Evolutionary conservation across 495 filamentous ascomycete genomes (phyloP).

Genomic region (Parachaetomium inaequale): DNA sequence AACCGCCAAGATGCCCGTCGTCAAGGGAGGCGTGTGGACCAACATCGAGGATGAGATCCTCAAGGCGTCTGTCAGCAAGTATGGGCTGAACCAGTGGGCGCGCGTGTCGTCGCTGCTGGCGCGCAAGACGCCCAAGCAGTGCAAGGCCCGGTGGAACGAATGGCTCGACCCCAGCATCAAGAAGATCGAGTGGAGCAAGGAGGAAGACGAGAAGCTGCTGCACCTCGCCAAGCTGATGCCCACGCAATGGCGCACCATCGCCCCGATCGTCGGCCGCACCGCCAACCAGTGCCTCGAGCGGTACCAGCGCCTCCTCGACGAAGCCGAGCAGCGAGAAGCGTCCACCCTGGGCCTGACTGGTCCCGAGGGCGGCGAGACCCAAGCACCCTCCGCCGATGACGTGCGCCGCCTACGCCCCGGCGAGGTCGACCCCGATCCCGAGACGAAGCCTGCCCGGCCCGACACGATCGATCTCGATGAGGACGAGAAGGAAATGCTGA

Average conservation of each 20-base stretch:
- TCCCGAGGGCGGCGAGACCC: slow-evolving; percentile 79
- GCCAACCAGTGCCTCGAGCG: slow-evolving; percentile 95
- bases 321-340: slow-evolving; percentile 83
- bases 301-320: slow-evolving; percentile 93
- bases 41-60: slow-evolving; percentile 86
- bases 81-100: slow-evolving; percentile 98
- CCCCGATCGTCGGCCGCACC: slow-evolving; percentile 91
- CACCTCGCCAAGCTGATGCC: slow-evolving; percentile 98
- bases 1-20: slow-evolving; percentile 72
- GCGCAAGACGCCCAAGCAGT: slow-evolving; percentile 97
- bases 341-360: slow-evolving; percentile 82
- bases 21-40: slow-evolving; percentile 96
- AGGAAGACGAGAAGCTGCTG: slow-evolving; percentile 96
- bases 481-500: slow-evolving; percentile 99
- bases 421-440: slow-evolving; percentile 92
- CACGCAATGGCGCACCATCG: slow-evolving; percentile 98
- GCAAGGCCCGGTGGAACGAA: slow-evolving; percentile 97
- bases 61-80: slow-evolving; percentile 93
- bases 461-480: slow-evolving; percentile 98
- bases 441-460: slow-evolving; percentile 93
- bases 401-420: slow-evolving; percentile 85
- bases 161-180: slow-evolving; percentile 97
- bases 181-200: slow-evolving; percentile 97
- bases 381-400: slow-evolving; percentile 89
- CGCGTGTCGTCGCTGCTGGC: slow-evolving; percentile 95